Percentiles rank a stretch among this genome's conserved stretches.
Evolutionary conservation across 257 asterid species (phyloP).

Genomic region (Jacaranda mimosifolia): DNA sequence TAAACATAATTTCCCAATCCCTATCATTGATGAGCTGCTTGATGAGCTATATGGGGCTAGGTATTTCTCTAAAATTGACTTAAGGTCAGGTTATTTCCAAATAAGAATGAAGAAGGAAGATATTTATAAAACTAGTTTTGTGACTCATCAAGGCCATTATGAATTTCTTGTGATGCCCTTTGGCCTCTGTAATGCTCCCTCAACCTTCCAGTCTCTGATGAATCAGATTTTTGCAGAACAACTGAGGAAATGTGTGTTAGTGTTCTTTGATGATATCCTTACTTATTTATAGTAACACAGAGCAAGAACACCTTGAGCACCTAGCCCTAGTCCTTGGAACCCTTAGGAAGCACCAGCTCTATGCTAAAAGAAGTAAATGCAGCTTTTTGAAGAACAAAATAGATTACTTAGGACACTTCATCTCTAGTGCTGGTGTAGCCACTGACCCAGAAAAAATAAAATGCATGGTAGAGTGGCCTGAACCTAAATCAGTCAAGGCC

Average conservation of each 20-base stretch:
- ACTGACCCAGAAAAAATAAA: no score
- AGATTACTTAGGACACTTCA: no score
- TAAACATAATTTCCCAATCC: conserved; percentile 12
- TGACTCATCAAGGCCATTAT: not conserved
- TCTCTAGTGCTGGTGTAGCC: no score
- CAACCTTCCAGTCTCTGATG: not conserved
- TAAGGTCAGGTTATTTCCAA: conserved; percentile 22
- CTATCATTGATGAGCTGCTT: conserved; percentile 13
- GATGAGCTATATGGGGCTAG: conserved; percentile 15
- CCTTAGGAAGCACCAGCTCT: no score
- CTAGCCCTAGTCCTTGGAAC: not conserved
- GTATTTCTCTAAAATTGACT: not conserved
- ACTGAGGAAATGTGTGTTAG: conserved; percentile 29
- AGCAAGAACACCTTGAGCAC: not conserved
- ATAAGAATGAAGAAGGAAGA: not conserved
- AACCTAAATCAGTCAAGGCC: no score
- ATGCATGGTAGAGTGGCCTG: no score
- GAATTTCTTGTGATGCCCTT: conserved; percentile 14
- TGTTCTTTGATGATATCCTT: conserved; percentile 38
- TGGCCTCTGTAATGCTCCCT: no score
- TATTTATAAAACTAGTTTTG: not conserved
- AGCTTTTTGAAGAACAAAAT: no score
- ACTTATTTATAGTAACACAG: not conserved
- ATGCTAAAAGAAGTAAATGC: not conserved
- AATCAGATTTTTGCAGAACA: not conserved